These are phyloP conservation scores for Podospora australis DNA, from an alignment of 495 filamentous ascomycete genomes.

Conservation along the genomic window DNA sequence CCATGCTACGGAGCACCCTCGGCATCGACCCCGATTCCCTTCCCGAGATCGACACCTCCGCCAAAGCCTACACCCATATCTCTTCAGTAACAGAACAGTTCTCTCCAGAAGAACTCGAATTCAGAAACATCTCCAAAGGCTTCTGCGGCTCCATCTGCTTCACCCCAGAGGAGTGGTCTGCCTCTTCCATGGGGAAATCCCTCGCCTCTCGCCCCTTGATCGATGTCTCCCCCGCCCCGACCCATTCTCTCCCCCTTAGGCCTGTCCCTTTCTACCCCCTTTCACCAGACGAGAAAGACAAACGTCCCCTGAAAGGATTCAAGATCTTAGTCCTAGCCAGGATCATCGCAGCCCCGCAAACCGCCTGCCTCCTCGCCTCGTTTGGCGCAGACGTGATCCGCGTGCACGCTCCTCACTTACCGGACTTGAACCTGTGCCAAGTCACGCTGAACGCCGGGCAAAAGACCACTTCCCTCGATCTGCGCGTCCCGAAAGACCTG, in stretches of 20 bases:
- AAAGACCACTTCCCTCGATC: conserved; percentile 29
- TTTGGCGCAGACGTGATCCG: conserved; percentile 44
- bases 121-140: conserved; percentile 16
- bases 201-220: conserved; percentile 18
- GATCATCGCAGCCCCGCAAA: conserved; percentile 44
- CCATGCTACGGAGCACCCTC: conserved; percentile 15
- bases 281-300: not conserved
- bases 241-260: not conserved
- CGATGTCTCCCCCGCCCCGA: conserved; percentile 4
- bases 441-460: conserved; percentile 37
- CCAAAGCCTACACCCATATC: conserved; percentile 19
- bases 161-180: conserved; percentile 15
- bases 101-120: conserved; percentile 20
- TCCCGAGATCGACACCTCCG: conserved; percentile 10
- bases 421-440: conserved; percentile 16
- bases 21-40: conserved; percentile 16
- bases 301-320: conserved; percentile 21
- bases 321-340: conserved; percentile 52
- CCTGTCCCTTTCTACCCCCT: conserved; percentile 13
- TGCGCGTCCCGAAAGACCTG: conserved; percentile 39
- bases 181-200: conserved; percentile 18
- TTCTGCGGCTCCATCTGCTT: conserved; percentile 26
- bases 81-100: not conserved
- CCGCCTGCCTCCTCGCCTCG: conserved; percentile 47
- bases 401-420: conserved; percentile 17